Evolutionary conservation across 2,329 filamentous ascomycete species (phyloP), one percentile per base, ranked within the genome.

Genomic region (Phaeosphaeriaceae sp.): DNA sequence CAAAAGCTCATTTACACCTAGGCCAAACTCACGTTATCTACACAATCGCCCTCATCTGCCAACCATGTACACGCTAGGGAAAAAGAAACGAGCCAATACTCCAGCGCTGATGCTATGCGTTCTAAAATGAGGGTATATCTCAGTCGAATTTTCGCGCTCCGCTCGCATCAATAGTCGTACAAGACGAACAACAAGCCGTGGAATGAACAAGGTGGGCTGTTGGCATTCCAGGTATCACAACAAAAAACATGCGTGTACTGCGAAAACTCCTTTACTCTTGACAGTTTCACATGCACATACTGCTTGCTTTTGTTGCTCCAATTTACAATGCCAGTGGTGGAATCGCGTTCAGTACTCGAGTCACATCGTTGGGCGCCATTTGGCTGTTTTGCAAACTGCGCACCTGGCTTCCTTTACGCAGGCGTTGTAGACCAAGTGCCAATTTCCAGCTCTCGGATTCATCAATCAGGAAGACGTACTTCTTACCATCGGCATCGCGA

Each of bases 401-500:
- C 23, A 84, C 82, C 60, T 83, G 79, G 46, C 77, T 79, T 13
- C 84, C 83, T 54, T 80, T 78, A 39, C 79, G 74, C 52, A 87
- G 70, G 20, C 80, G 75, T 64, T 83, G 77, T 35, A 87, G 68
- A 1, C 84, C 84, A 33, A 82, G 72, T 1, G 80, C 81, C 16
- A 87, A 79, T 67, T 87, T 87, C 83, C 83, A 87, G 30, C 79
- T 82, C 64, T 87, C 84, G 13, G 73, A 77, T 48, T 84, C 78
- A 35, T 80, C 77, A 43, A 87, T 68, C 16, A 87, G 75, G 59
- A 87, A 87, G 56, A 85, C 79, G 60, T 85, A 87, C 58, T 78
- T 79, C 61, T 83, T 85, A 52, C 82, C 81, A 59, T 86, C 83
- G 43, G 79, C 75, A 60, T 87, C 84, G 49, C 83, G 78, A 39